Evolutionary conservation across 768 basidiomycete genomes (phyloP), one percentile per base, ranked within the genome.

Genomic region (Hericium erinaceus): DNA sequence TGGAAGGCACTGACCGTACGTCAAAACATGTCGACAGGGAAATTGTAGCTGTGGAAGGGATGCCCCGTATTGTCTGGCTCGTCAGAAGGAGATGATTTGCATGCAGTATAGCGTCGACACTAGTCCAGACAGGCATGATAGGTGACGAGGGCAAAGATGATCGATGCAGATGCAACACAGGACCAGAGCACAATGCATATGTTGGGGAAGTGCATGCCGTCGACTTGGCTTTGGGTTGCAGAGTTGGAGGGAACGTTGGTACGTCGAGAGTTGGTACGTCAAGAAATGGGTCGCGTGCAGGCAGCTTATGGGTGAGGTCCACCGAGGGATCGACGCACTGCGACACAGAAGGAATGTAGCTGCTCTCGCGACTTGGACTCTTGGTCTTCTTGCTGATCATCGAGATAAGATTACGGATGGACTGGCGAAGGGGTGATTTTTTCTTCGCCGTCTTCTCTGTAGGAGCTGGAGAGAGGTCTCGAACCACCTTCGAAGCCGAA

Each of bases 351-450:
- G 18, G 41, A 28, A 52, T 4, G 11, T 61, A 68, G 51, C 61
- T 58, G 52, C 68, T 72, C 13, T 66, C 61, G 24, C 56, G 62
- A 13, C 46, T 48, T 37, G 55, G 26, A 55, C 62, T 68, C 55
- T 65, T 69, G 48, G 67, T 71, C 67, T 80, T 84, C 69, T 77
- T 84, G 72, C 44, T 46, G 22, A 87, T 76, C 3, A 81, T 80
- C 5, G 83, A 78, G 48, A 88, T 70, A 33, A 87, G 66, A 61
- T 82, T 87, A 41, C 80, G 77, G 60, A 88, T 70, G 16, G 85
- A 87, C 66, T 80, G 80, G 22, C 84, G 79, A 52, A 88, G 70
- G 2, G 82, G 81, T 4, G 82, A 85, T 9, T 70, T 68, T 52
- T 67, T 69, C 65, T 77, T 83, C 58, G 73, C 75, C 58, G 75